Conservation (phyloP, 192 early-diverging fungal species). For the Podila verticillata region DNA sequence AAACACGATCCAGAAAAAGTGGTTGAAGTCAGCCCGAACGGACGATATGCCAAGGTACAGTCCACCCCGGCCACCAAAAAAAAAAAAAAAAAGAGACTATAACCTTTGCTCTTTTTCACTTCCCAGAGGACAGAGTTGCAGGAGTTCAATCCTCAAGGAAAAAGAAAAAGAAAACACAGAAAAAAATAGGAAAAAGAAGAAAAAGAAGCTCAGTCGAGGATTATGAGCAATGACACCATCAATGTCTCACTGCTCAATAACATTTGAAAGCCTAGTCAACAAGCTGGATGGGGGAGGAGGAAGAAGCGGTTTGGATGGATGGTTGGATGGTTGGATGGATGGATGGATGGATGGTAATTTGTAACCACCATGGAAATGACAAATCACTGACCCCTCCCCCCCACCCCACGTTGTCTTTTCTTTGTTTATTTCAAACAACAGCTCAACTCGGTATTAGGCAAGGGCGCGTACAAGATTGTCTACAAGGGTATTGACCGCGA, state of each 20-base stretch:
- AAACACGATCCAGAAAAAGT: slow-evolving; percentile 63
- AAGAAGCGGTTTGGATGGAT: neutral
- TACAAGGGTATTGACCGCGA: slow-evolving; percentile 89
- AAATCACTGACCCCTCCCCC: neutral
- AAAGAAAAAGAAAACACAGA: neutral
- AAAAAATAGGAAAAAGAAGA: neutral
- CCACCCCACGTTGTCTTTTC: neutral
- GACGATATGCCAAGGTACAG: slow-evolving; percentile 59
- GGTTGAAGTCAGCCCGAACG: slow-evolving; percentile 62
- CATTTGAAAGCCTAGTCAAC: neutral
- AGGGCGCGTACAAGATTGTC: slow-evolving; percentile 88
- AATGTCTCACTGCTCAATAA: too few relatives aligned
- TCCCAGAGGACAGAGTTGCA: too few relatives aligned
- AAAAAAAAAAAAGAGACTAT: neutral
- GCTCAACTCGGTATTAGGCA: slow-evolving; percentile 70
- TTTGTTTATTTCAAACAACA: slow-evolving; percentile 13
- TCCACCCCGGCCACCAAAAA: neutral
- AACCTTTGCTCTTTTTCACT: too few relatives aligned
- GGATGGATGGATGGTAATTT: neutral
- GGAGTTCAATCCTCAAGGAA: too few relatives aligned
- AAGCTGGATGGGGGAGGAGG: too few relatives aligned
- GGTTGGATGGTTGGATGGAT: neutral
- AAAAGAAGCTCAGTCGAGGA: neutral
- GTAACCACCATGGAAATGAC: neutral
- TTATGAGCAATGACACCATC: too few relatives aligned